Base-by-base conservation (phyloP, 768 basidiomycete genomes). In the Daedalea quercina region DNA sequence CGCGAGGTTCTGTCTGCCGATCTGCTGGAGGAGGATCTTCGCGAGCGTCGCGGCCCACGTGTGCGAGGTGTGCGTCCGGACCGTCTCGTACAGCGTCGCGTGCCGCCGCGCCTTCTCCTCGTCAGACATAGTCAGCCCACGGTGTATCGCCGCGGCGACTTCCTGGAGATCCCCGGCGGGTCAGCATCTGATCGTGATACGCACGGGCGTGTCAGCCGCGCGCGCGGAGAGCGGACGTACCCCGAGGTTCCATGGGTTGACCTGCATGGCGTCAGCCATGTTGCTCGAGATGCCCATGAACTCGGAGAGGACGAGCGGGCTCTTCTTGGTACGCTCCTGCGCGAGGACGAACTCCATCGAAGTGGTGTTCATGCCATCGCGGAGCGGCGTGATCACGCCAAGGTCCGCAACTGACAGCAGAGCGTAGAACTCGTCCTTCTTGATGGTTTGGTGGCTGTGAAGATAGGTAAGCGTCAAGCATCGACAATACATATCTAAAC, bases 351-450 rank as follows among this genome's bases (percentile, higher is more conserved):
- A 97, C 69, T 98, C 95, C 93, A 96, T 95, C 48, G 85, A 87
- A 0, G 94, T 96, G 13, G 95, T 97, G 76, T 99, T 99, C 96
- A 98, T 98, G 6, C 95, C 96, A 64, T 99, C 95, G 31, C 95
- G 82, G 7, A 97, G 77, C 0, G 94, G 92, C 0, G 95, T 97
- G 68, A 97, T 95, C 40, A 98, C 85, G 15, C 87, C 95, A 12
- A 98, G 78, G 65, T 97, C 94, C 6, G 95, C 94, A 3, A 91
- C 94, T 51, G 84, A 85, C 34, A 99, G 75, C 12, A 99, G 78
- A 0, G 93, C 95, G 69, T 97, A 97, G 69, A 96, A 99, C 67
- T 99, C 95, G 69, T 98, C 93, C 68, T 93, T 91, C 69, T 95
- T 95, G 62, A 99, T 82, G 1, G 90, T 85, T 70, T 99, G 95